Evolutionary conservation across 345 rosid genomes (phyloP), one percentile per base, ranked within the genome.

Genomic region (Lepidium africanum): DNA sequence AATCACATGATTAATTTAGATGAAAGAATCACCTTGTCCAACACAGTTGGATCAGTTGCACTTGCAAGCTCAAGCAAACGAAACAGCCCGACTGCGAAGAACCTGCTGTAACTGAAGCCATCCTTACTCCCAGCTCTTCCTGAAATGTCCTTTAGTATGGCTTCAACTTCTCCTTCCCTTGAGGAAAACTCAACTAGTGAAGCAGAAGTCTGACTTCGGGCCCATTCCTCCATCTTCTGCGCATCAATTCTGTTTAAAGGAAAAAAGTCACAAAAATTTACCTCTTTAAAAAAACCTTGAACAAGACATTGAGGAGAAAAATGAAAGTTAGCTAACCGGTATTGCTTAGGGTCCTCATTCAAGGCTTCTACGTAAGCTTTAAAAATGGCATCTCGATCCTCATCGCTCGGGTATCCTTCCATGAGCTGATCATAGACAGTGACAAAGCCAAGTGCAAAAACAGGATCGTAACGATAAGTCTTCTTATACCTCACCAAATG

Each of bases 341-440:
- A 94, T 71, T 88, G 89, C 72, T 82, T 72, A 1, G 99, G 99
- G 27, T 91, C 95, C 86, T 94, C 99, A 10, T 84, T 78, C 76
- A 94, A 78, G 11, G 99, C 95, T 36, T 77, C 71, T 1, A 94
- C 67, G 69, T 94, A 94, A 6, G 97, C 96, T 80, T 82, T 81
- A 63, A 94, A 94, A 52, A 94, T 87, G 70, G 87, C 80, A 50
- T 94, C 92, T 38, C 92, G 87, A 39, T 94, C 99, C 77, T 89
- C 86, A 45, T 90, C 96, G 63, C 94, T 84, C 9, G 96, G 96
- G 67, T 91, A 94, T 14, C 99, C 99, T 71, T 94, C 97, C 97
- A 94, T 94, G 81, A 94, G 97, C 73, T 87, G 92, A 82, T 94
- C 95, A 59, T 81, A 94, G 4, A 94, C 91, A 30, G 99, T 94